Conservation (phyloP, 176 grass and related monocot species). For the Rhynchospora breviuscula region DNA sequence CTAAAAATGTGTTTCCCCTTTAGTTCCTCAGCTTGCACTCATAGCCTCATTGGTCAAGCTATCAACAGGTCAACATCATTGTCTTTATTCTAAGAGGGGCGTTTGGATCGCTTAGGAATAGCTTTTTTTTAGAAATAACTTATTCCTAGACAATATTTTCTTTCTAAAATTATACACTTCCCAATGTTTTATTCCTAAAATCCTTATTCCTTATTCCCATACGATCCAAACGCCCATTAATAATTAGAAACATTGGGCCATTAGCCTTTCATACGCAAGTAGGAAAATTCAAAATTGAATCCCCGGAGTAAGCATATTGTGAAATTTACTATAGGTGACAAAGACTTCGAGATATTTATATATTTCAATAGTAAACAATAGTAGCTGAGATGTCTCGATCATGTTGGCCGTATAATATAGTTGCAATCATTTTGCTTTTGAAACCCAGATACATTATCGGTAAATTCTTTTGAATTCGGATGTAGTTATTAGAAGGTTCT, state of each 20-base stretch:
- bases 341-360: background rate
- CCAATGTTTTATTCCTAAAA: no score
- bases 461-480: background rate
- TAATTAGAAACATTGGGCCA: background rate
- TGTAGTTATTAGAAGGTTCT: background rate
- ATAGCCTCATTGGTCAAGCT: background rate
- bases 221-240: no score
- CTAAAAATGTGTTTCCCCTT: background rate
- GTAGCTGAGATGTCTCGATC: background rate
- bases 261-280: no score
- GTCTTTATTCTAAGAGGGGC: no score
- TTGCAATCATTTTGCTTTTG: background rate
- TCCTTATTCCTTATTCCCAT: no score
- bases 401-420: background rate
- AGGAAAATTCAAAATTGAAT: no score
- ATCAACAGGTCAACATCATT: background rate
- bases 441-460: background rate
- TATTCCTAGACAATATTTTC: no score
- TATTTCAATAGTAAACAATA: background rate
- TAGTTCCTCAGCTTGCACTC: background rate
- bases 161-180: no score
- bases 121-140: no score
- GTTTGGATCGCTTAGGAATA: no score
- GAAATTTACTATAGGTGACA: background rate
- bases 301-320: background rate